Evolutionary conservation across 73 alveolate species (phyloP).

Genomic region (Strombidium stylifer): DNA sequence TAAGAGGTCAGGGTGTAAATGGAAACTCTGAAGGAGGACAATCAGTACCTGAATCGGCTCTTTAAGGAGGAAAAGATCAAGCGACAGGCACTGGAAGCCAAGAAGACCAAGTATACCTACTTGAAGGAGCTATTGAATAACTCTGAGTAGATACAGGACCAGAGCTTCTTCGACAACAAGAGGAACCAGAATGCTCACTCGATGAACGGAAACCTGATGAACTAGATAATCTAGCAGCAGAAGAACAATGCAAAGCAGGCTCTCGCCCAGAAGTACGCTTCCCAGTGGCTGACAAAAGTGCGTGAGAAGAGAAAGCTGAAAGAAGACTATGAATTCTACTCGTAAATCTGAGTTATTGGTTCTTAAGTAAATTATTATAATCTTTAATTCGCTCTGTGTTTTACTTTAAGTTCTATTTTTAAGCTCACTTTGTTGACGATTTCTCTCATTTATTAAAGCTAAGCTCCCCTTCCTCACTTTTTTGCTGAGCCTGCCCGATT

Average conservation of each 20-base stretch:
- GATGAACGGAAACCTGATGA: slow-evolving; percentile 2
- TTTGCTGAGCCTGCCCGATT: no score
- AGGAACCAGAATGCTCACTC: slow-evolving; percentile 14
- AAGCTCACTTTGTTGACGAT: no score
- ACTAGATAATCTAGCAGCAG: slow-evolving; percentile 21
- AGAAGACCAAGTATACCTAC: slow-evolving; percentile 7
- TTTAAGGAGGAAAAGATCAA: neutral
- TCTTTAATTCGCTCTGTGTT: no score
- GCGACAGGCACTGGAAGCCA: slow-evolving; percentile 12
- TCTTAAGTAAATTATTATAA: no score
- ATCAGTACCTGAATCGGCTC: slow-evolving; percentile 1
- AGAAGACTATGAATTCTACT: neutral
- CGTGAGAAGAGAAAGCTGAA: slow-evolving; percentile 29
- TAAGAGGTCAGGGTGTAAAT: slow-evolving; percentile 21
- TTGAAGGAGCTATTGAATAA: slow-evolving; percentile 6
- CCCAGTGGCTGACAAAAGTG: slow-evolving; percentile 34
- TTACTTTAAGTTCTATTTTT: no score
- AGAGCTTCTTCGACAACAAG: slow-evolving; percentile 41
- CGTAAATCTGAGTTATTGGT: no score
- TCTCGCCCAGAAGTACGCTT: slow-evolving; percentile 29
- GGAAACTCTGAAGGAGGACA: slow-evolving; percentile 15
- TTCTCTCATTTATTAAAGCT: no score
- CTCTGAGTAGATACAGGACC: neutral
- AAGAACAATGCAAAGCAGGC: slow-evolving; percentile 15
- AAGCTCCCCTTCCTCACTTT: no score